Evolutionary conservation across 306 rosid genomes (phyloP).

Genomic region (Corylus avellana): DNA sequence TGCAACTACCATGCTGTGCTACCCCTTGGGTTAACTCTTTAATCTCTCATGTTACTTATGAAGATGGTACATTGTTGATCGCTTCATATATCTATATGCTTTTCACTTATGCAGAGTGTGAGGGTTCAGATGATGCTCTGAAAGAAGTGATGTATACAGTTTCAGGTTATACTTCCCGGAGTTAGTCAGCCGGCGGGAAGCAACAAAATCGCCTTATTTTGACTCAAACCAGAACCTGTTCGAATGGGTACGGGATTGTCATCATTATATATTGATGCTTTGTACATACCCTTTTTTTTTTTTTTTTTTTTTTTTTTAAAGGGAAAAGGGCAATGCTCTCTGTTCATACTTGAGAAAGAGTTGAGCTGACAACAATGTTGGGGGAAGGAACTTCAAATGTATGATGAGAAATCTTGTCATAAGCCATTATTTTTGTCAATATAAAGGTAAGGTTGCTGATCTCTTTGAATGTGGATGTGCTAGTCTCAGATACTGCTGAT

Average conservation of each 20-base stretch:
- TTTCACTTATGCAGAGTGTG: slow-evolving; percentile 60
- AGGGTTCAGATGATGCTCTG: slow-evolving; percentile 82
- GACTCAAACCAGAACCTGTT: slow-evolving; percentile 57
- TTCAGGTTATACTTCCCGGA: slow-evolving; percentile 80
- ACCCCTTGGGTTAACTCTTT: neutral
- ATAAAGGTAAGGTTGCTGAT: slow-evolving; percentile 32
- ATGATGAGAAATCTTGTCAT: slow-evolving; percentile 36
- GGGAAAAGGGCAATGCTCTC: no score
- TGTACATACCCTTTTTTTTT: slow-evolving; percentile 24
- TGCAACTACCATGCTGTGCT: neutral
- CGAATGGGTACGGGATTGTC: slow-evolving; percentile 55
- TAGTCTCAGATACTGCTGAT: neutral
- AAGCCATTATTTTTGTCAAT: slow-evolving; percentile 55
- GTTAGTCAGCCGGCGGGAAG: slow-evolving; percentile 71
- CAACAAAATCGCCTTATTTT: slow-evolving; percentile 45
- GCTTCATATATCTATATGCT: neutral
- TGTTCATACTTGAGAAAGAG: slow-evolving; percentile 67
- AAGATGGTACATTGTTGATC: slow-evolving; percentile 12
- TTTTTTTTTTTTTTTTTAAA: no score
- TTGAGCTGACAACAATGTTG: slow-evolving; percentile 74
- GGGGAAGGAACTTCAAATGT: slow-evolving; percentile 72
- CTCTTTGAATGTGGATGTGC: neutral
- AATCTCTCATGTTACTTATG: neutral
- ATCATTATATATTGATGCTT: neutral
- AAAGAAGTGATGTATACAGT: slow-evolving; percentile 83